Conservation (phyloP, 495 filamentous ascomycete genomes). For the Daldinia vernicosa region DNA sequence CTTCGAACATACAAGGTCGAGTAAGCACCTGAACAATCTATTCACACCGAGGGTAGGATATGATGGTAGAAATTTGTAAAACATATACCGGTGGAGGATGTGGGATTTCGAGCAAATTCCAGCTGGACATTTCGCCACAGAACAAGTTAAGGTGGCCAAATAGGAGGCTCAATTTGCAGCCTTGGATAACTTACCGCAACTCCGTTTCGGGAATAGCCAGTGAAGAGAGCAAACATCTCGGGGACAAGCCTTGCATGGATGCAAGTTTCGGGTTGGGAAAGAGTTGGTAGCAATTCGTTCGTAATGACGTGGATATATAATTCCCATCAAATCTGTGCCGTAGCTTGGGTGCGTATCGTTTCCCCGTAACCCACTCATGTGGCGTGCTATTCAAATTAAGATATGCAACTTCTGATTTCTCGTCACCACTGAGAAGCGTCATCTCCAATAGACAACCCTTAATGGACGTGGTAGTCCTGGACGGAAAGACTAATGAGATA, state of each 20-base stretch:
- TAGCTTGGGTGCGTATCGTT: conserved; percentile 11
- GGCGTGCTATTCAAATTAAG: conserved; percentile 30
- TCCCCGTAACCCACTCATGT: conserved; percentile 13
- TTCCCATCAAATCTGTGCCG: not conserved
- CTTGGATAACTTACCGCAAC: conserved; percentile 31
- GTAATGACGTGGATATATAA: conserved; percentile 14
- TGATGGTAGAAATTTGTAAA: not conserved
- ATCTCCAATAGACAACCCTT: conserved; percentile 10
- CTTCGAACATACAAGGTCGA: not conserved
- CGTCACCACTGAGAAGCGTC: not conserved
- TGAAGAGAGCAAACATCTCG: conserved; percentile 9
- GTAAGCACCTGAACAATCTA: not conserved
- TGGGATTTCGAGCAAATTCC: not conserved
- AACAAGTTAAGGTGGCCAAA: conserved; percentile 2
- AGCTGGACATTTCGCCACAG: conserved; percentile 21
- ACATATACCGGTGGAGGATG: not conserved
- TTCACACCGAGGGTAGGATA: not conserved
- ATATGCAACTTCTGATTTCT: conserved; percentile 32
- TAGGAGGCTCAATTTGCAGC: conserved; percentile 33
- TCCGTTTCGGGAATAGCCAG: conserved; percentile 18
- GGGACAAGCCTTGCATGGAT: conserved; percentile 14
- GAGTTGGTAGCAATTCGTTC: not conserved
- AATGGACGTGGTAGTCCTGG: conserved; percentile 1
- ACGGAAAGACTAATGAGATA: conserved; percentile 31
- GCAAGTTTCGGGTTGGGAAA: conserved; percentile 33